Evolutionary conservation across 805 yeast genomes (phyloP).

Genomic region (Teunomyces barrocoloradensis): DNA sequence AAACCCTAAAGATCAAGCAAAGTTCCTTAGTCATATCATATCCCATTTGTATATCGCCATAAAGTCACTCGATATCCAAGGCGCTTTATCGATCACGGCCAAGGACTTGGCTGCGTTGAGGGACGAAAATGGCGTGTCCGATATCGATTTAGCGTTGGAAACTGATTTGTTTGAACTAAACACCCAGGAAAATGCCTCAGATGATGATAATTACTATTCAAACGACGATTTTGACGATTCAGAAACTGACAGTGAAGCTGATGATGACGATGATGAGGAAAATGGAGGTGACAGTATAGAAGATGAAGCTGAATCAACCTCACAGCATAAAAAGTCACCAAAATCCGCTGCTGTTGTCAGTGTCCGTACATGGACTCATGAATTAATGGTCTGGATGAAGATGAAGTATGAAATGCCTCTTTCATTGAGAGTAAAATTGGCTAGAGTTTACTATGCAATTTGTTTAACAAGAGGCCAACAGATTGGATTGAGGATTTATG

Average conservation of each 20-base stretch:
- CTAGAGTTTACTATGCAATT: conserved; percentile 68
- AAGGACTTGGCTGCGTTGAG: conserved; percentile 56
- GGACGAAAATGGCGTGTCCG: conserved; percentile 29
- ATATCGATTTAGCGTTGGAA: conserved; percentile 49
- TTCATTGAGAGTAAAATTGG: conserved; percentile 54
- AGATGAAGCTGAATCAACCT: conserved; percentile 32
- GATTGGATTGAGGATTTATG: conserved; percentile 56
- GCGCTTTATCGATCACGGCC: conserved; percentile 63
- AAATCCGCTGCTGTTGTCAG: conserved; percentile 71
- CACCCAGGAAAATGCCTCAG: conserved; percentile 8
- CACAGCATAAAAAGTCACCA: conserved; percentile 60
- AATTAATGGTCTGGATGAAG: conserved; percentile 70
- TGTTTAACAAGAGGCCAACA: conserved; percentile 72
- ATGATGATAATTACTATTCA: conserved; percentile 15
- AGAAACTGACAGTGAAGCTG: conserved; percentile 8
- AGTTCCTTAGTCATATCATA: conserved; percentile 75
- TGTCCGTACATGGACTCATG: conserved; percentile 84
- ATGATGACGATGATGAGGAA: conserved; percentile 21
- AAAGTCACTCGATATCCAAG: conserved; percentile 69
- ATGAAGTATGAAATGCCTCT: conserved; percentile 82
- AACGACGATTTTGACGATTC: conserved; percentile 13
- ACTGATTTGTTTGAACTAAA: conserved; percentile 47
- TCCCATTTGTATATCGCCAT: conserved; percentile 77
- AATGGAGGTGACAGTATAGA: conserved; percentile 36
- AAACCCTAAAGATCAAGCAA: conserved; percentile 62